Percentiles rank a stretch among this genome's conserved stretches.
These are phyloP conservation scores for Nakazawaea anatomiae DNA, from an alignment of 805 yeast genomes.

Conservation along the genomic window DNA sequence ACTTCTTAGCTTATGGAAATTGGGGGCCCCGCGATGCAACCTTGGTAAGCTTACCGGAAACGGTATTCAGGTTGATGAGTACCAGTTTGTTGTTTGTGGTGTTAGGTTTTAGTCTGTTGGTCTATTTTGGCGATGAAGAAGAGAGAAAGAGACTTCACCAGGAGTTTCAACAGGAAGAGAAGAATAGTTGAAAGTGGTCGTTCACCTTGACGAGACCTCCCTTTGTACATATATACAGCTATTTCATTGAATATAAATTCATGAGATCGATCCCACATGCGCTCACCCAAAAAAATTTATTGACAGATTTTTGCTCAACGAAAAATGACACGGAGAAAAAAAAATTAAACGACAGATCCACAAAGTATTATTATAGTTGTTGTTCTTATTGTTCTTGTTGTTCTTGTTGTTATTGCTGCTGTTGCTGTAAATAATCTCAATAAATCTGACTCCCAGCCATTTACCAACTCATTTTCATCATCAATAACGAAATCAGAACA, in stretches of 20 bases:
- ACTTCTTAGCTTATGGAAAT: constrained; percentile 52
- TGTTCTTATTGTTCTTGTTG: too few species aligned
- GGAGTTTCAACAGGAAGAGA: not conserved
- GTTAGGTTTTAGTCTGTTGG: constrained; percentile 25
- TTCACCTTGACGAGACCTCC: too few species aligned
- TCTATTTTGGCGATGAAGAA: constrained; percentile 25
- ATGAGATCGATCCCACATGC: too few species aligned
- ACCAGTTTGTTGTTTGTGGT: constrained; percentile 26
- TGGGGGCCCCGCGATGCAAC: constrained; percentile 53
- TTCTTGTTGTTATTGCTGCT: too few species aligned
- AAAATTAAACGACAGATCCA: not conserved
- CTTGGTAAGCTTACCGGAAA: constrained; percentile 23
- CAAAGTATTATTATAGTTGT: not conserved
- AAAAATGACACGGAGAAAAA: not conserved
- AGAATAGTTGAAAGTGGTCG: not conserved
- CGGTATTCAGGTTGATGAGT: constrained; percentile 26
- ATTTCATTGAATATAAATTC: too few species aligned
- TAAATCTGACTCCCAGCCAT: too few species aligned
- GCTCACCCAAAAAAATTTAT: not conserved
- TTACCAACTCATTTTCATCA: too few species aligned
- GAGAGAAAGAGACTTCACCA: not conserved
- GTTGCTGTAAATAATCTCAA: too few species aligned
- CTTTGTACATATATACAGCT: too few species aligned
- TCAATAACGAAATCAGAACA: too few species aligned
- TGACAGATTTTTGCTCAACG: not conserved